Evolutionary conservation across 495 filamentous ascomycete species (phyloP).

Genomic region (Aspergillus campestris): DNA sequence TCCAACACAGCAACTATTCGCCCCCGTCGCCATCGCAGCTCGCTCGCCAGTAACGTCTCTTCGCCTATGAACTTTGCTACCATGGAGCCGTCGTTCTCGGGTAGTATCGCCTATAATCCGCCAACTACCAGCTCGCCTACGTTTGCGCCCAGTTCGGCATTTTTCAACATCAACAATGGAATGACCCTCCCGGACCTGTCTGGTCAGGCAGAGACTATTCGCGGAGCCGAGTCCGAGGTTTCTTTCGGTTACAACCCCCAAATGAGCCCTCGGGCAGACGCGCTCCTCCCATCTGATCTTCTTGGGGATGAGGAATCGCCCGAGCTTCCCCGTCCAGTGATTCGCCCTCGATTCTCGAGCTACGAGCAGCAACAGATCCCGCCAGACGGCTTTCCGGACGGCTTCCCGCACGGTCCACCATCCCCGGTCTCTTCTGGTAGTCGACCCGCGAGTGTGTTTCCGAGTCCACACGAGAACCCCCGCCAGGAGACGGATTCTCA

Average conservation of each 20-base stretch:
- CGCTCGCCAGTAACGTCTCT: slow-evolving; percentile 40
- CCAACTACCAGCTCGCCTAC: slow-evolving; percentile 40
- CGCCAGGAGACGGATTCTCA: slow-evolving; percentile 35
- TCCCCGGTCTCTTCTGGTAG: slow-evolving; percentile 63
- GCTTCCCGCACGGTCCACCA: slow-evolving; percentile 46
- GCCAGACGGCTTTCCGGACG: slow-evolving; percentile 8
- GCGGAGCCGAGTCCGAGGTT: slow-evolving; percentile 31
- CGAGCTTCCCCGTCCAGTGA: slow-evolving; percentile 37
- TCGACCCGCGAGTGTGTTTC: slow-evolving; percentile 55
- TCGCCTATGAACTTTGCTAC: slow-evolving; percentile 36
- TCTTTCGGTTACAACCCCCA: slow-evolving; percentile 52
- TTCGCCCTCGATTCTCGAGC: slow-evolving; percentile 29
- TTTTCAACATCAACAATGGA: slow-evolving; percentile 55
- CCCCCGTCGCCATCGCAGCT: slow-evolving; percentile 41
- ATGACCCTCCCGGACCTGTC: slow-evolving; percentile 34
- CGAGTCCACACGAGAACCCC: slow-evolving; percentile 58
- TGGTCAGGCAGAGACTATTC: slow-evolving; percentile 33
- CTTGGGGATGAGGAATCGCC: slow-evolving; percentile 67
- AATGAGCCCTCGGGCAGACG: slow-evolving; percentile 73
- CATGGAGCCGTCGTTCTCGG: slow-evolving; percentile 29
- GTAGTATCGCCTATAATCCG: slow-evolving; percentile 34
- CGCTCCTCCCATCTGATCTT: slow-evolving; percentile 71
- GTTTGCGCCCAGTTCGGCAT: slow-evolving; percentile 38
- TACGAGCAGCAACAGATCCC: slow-evolving; percentile 26
- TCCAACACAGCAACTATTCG: slow-evolving; percentile 34